These are phyloP conservation scores for Geosmithia flava DNA, from an alignment of 2,329 filamentous ascomycete species.

Conservation along the genomic window DNA sequence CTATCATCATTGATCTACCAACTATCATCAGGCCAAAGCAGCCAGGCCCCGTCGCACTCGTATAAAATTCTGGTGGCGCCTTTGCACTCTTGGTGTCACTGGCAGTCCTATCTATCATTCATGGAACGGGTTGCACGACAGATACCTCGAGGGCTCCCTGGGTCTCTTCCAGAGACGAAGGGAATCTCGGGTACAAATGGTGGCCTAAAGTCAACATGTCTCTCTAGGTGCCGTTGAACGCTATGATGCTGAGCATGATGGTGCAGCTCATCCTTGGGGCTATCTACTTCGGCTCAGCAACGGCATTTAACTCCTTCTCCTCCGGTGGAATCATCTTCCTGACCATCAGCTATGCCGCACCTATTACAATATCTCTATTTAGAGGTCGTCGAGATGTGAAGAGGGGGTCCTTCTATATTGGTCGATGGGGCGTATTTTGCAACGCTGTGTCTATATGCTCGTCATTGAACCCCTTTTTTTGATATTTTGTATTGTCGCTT, in stretches of 20 bases:
- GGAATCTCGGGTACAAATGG: slow-evolving; percentile 47
- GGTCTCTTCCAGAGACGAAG: slow-evolving; percentile 58
- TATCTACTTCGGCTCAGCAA: slow-evolving; percentile 56
- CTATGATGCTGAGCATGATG: slow-evolving; percentile 58
- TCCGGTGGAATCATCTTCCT: slow-evolving; percentile 59
- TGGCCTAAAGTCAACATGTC: slow-evolving; percentile 50
- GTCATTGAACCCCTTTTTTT: background rate
- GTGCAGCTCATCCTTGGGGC: slow-evolving; percentile 50
- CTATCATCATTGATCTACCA: slow-evolving; percentile 52
- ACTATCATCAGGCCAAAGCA: slow-evolving; percentile 43
- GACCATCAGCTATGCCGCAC: slow-evolving; percentile 54
- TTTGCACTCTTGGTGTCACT: slow-evolving; percentile 52
- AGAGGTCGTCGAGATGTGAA: slow-evolving; percentile 46
- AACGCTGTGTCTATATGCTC: slow-evolving; percentile 51
- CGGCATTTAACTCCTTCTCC: slow-evolving; percentile 61
- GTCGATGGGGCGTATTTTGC: slow-evolving; percentile 43
- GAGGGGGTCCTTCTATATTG: slow-evolving; percentile 47
- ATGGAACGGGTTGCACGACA: slow-evolving; percentile 57
- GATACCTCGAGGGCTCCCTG: slow-evolving; percentile 54
- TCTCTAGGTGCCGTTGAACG: slow-evolving; percentile 54
- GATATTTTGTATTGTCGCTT: slow-evolving; percentile 2
- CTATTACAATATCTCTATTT: slow-evolving; percentile 51
- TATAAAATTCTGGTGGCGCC: slow-evolving; percentile 46
- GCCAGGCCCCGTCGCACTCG: slow-evolving; percentile 51
- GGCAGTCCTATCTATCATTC: slow-evolving; percentile 52